Base-by-base conservation (phyloP, 2,329 filamentous ascomycete species). In the Colletotrichum liaoningense region DNA sequence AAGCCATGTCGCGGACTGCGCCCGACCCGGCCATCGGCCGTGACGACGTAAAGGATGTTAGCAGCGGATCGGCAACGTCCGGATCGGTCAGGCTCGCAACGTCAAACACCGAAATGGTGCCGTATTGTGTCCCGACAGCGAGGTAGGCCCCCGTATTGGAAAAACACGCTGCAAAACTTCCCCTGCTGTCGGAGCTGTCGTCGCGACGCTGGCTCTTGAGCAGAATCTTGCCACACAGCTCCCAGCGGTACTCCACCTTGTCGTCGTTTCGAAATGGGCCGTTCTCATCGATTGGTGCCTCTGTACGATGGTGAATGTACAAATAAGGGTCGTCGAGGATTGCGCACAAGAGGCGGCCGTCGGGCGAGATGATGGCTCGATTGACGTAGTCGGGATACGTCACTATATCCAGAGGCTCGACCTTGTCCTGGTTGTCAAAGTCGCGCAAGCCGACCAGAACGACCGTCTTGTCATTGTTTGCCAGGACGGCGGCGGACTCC, bases 381-480 rank as follows among this genome's bases (percentile, higher is more conserved):
- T 99, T 99, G 85, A 98, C 96, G 76, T 92, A 93, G 79, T 96
- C 93, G 5, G 94, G 93, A 76, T 97, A 93, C 4, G 90, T 88
- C 66, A 98, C 85, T 56, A 92, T 88, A 67, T 94, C 91, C 26
- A 97, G 84, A 46, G 93, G 87, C 73, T 93, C 87, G 16, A 82
- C 81, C 60, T 82, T 81, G 19, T 84, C 82, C 57, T 80, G 80
- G 42, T 78, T 78, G 4, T 84, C 82, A 64, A 91, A 89, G 65
- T 92, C 90, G 33, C 89, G 86, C 24, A 98, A 86, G 62, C 92
- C 93, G 79, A 97, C 94, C n/a, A 98, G 85, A 33, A 93, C 93
- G 69, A 98, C 93, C 1, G 94, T 95, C 80, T 92, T 93, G 84
- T 98, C 97, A 80, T 99, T 99, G 84, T 98, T 98, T 58, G 94